Evolutionary conservation across 345 rosid species (phyloP), one percentile per base, ranked within the genome.

Genomic region (Euclidium syriacum): DNA sequence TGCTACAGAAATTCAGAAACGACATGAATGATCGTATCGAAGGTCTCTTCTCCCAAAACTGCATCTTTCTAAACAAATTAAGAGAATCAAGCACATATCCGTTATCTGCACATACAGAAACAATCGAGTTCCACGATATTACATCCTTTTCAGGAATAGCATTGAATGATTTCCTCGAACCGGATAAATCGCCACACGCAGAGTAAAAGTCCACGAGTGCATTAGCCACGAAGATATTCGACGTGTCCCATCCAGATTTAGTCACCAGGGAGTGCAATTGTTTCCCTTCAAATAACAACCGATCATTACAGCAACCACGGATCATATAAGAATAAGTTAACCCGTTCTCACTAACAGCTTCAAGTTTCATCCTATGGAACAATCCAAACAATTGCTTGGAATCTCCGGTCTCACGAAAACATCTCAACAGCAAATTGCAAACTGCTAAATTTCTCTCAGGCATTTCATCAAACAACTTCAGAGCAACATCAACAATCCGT

Each of bases 41-140:
- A 41, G 90, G 90, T 70, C 79, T 84, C 79, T 77, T 83, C 30
- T 75, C 84, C 83, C 81, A 85, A 53, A 73, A 71, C 66, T 81
- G 91, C 95, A 84, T 91, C 76, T 71, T 75, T 9, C 76, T 57
- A 74, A 91, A 82, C 51, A 84, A 64, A 30, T 72, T 77, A 49
- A 79, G 23, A 39, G 96, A 85, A 55, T 81, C 77, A 57, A 58
- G 58, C 70, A 80, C 61, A 59, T 55, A 56, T 16, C 72, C 81
- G 4, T 72, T 24, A 64, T 70, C 77, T 0, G 73, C 75, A 59
- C 24, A 71, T 22, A 76, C 79, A 18, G 89, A 74, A 53, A 91
- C 71, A 64, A 85, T 75, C 3, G 95, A 91, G 62, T 91, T 88
- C 96, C 95, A 91, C 0, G 98, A 88, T 47, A 91, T 70, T 25